A percentile compares a stretch with the other conserved stretches of the same genome.
Evolutionary conservation across 148 eudicot genomes (phyloP).

Genomic region (Camellia japonica): DNA sequence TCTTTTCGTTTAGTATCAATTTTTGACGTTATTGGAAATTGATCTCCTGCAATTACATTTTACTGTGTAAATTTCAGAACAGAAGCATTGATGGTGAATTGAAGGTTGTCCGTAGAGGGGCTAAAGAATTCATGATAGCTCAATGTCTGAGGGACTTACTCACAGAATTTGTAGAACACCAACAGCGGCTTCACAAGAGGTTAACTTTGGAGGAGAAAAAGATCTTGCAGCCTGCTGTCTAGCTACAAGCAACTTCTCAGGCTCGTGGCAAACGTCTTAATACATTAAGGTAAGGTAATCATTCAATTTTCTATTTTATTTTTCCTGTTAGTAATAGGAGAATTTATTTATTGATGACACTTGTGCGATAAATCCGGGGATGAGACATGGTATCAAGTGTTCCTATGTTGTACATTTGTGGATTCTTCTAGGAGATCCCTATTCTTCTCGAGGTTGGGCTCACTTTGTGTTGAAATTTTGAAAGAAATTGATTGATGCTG

Average conservation of each 20-base stretch:
- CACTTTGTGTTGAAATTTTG: not conserved
- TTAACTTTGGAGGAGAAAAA: slow-evolving; percentile 37
- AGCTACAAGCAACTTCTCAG: slow-evolving; percentile 1
- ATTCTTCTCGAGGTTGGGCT: not conserved
- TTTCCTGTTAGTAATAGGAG: not conserved
- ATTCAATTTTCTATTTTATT: not conserved
- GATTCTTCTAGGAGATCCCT: not conserved
- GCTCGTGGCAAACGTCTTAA: not conserved
- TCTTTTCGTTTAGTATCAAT: not conserved
- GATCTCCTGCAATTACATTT: not conserved
- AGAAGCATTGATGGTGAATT: slow-evolving; percentile 24
- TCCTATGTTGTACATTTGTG: not conserved
- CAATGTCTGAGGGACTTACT: slow-evolving; percentile 33
- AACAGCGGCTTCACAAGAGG: slow-evolving; percentile 29
- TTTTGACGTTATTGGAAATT: not conserved
- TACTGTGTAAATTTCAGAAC: slow-evolving; percentile 12
- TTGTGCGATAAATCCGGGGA: not conserved
- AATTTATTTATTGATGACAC: not conserved
- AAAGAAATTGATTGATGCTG: not conserved
- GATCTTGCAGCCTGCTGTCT: slow-evolving; percentile 16
- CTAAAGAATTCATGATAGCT: slow-evolving; percentile 44
- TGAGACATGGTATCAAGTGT: not conserved
- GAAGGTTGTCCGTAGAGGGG: slow-evolving; percentile 33
- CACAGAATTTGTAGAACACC: slow-evolving; percentile 36
- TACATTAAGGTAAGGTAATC: slow-evolving; percentile 2